Conservation (phyloP, 805 yeast species). For the Candida parachauliodes region DNA sequence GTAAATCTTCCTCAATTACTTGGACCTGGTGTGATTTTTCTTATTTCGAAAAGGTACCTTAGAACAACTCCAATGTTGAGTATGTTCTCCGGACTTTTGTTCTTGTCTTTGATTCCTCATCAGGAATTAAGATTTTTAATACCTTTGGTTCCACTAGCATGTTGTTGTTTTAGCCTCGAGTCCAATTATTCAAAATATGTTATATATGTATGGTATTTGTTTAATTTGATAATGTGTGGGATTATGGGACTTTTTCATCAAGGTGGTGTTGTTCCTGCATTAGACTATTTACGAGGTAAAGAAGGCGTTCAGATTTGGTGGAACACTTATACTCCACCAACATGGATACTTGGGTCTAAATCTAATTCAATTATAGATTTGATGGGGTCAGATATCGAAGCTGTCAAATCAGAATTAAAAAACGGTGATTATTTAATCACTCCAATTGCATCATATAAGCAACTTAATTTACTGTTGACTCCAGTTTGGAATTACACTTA, state of each 20-base stretch:
- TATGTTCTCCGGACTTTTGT: slow-evolving; percentile 54
- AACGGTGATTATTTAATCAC: slow-evolving; percentile 27
- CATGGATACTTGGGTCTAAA: slow-evolving; percentile 62
- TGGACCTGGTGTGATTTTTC: slow-evolving; percentile 66
- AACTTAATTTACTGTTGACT: slow-evolving; percentile 15
- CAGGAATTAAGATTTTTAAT: slow-evolving; percentile 88
- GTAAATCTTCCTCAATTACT: slow-evolving; percentile 75
- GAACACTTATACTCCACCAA: slow-evolving; percentile 93
- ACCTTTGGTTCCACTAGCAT: slow-evolving; percentile 72
- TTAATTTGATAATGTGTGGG: slow-evolving; percentile 56
- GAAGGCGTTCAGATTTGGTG: slow-evolving; percentile 65
- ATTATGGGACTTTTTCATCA: slow-evolving; percentile 85
- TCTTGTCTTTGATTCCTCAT: slow-evolving; percentile 77
- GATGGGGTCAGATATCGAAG: slow-evolving; percentile 41
- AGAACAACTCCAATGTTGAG: slow-evolving; percentile 57
- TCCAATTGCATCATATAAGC: slow-evolving; percentile 35
- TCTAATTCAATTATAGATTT: slow-evolving; percentile 38
- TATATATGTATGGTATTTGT: slow-evolving; percentile 52
- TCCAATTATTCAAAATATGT: slow-evolving; percentile 14
- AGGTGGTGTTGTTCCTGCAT: slow-evolving; percentile 78
- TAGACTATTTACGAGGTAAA: slow-evolving; percentile 36
- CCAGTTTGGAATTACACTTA: slow-evolving; percentile 28
- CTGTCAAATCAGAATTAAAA: slow-evolving; percentile 13
- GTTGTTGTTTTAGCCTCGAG: slow-evolving; percentile 51
- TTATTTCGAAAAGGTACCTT: slow-evolving; percentile 40